phyloP scores from a whole-genome alignment of 2,329 filamentous ascomycete species.

The Alternaria dauci region DNA sequence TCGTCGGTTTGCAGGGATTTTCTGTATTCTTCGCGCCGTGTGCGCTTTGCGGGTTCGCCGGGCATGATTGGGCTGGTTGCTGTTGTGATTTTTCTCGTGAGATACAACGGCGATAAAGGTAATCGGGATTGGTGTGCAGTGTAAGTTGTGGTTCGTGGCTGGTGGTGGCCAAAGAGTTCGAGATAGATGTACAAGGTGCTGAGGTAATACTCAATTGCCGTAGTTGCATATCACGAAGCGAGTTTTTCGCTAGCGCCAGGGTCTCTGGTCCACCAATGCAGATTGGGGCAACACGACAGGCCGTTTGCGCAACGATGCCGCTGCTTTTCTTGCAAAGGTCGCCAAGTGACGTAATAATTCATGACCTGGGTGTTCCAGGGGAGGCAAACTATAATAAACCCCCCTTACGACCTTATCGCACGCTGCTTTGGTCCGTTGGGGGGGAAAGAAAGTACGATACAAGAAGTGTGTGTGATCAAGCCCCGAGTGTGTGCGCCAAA shows the following conservation, averaged over 20 bases:
- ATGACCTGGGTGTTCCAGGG: constrained; percentile 10
- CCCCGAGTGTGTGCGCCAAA: constrained; percentile 35
- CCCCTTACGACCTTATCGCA: constrained; percentile 34
- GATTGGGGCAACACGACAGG: constrained; percentile 10
- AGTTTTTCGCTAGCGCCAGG: constrained; percentile 43
- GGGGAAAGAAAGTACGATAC: constrained; percentile 35
- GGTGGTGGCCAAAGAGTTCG: background rate
- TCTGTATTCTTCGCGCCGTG: constrained; percentile 59
- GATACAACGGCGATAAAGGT: too few relatives aligned
- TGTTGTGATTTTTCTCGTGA: too few relatives aligned
- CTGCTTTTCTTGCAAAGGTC: constrained; percentile 3
- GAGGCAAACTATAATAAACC: constrained; percentile 21
- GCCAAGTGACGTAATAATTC: constrained; percentile 28
- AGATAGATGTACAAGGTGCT: constrained; percentile 7
- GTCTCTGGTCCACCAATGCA: constrained; percentile 16
- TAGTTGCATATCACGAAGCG: constrained; percentile 16
- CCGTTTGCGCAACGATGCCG: constrained; percentile 16
- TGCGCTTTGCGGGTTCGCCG: constrained; percentile 50
- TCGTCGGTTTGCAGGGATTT: constrained; percentile 46
- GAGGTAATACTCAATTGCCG: constrained; percentile 29
- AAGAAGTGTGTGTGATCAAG: constrained; percentile 25
- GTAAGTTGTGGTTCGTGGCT: background rate
- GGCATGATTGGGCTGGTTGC: constrained; percentile 34
- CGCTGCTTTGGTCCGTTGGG: constrained; percentile 40
- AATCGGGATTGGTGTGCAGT: background rate